Evolutionary conservation across 1,284 basidiomycete genomes (phyloP).

Genomic region (Chondrostereum purpureum): DNA sequence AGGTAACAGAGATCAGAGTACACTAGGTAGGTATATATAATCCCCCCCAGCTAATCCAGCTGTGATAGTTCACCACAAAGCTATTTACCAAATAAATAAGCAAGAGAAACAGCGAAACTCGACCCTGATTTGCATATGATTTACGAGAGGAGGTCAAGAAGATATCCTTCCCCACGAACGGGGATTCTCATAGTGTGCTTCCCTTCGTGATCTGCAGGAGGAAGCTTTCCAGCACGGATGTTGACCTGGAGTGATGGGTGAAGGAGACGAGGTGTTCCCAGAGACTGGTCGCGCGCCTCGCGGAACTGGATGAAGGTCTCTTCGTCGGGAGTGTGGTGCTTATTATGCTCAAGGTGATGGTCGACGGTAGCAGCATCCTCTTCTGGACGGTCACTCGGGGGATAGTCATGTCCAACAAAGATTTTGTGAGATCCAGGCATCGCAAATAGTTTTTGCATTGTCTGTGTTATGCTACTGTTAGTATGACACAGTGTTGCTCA

Average conservation of each 20-base stretch:
- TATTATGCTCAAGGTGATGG: conserved; percentile 28
- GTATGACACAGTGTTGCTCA: background rate
- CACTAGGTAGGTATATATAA: no score
- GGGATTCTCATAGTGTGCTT: conserved; percentile 8
- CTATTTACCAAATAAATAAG: no score
- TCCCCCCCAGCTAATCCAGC: no score
- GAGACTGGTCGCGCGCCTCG: conserved; percentile 25
- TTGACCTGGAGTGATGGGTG: conserved; percentile 36
- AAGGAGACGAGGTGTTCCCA: conserved; percentile 29
- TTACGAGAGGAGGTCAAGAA: background rate
- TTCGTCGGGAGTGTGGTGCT: conserved; percentile 26
- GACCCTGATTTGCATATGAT: no score
- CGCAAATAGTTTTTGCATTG: conserved; percentile 30
- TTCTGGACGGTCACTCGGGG: conserved; percentile 19
- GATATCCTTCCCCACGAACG: background rate
- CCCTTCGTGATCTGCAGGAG: conserved; percentile 16
- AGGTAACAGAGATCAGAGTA: no score
- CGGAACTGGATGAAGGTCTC: conserved; percentile 28
- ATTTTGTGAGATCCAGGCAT: conserved; percentile 30
- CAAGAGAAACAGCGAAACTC: no score
- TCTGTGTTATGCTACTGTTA: no score
- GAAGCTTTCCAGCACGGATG: conserved; percentile 32
- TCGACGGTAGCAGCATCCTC: conserved; percentile 27
- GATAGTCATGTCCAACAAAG: conserved; percentile 37
- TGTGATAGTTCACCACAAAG: no score